Evolutionary conservation across 306 rosid species (phyloP).

Genomic region (Acacia crassicarpa): DNA sequence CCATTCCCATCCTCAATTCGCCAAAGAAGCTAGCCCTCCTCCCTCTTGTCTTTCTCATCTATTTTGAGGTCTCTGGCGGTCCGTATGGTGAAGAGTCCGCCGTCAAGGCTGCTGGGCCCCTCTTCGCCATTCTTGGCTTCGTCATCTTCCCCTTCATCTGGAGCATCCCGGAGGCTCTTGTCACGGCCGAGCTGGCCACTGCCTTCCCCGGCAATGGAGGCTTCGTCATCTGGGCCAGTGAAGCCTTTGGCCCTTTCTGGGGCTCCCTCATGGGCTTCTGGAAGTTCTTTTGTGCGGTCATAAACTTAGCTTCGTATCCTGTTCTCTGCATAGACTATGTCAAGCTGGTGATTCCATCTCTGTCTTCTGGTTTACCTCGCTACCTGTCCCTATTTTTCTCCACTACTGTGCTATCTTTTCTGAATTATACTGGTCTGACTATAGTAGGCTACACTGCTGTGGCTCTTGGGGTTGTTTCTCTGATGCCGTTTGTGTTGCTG

Average conservation of each 20-base stretch:
- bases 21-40: constrained; percentile 37
- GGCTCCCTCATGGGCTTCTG: constrained; percentile 50
- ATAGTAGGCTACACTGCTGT: constrained; percentile 48
- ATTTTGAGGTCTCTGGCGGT: constrained; percentile 46
- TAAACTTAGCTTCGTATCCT: constrained; percentile 47
- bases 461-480: constrained; percentile 38
- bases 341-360: constrained; percentile 38
- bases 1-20: constrained; percentile 1
- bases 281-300: constrained; percentile 46
- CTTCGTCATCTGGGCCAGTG: constrained; percentile 42
- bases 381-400: constrained; percentile 23
- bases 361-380: constrained; percentile 39
- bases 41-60: constrained; percentile 49
- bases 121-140: constrained; percentile 49
- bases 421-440: constrained; percentile 45
- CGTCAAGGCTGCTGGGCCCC: constrained; percentile 40
- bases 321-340: constrained; percentile 47
- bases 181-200: constrained; percentile 48
- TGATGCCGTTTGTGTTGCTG: constrained; percentile 42
- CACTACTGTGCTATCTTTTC: constrained; percentile 39
- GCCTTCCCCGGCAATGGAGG: constrained; percentile 51
- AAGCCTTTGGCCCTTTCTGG: constrained; percentile 53
- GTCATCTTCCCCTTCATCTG: constrained; percentile 46
- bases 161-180: constrained; percentile 49
- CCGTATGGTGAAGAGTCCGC: constrained; percentile 41